phyloP scores from a whole-genome alignment of 2,329 filamentous ascomycete species.

The Leptodontidium sp. region DNA sequence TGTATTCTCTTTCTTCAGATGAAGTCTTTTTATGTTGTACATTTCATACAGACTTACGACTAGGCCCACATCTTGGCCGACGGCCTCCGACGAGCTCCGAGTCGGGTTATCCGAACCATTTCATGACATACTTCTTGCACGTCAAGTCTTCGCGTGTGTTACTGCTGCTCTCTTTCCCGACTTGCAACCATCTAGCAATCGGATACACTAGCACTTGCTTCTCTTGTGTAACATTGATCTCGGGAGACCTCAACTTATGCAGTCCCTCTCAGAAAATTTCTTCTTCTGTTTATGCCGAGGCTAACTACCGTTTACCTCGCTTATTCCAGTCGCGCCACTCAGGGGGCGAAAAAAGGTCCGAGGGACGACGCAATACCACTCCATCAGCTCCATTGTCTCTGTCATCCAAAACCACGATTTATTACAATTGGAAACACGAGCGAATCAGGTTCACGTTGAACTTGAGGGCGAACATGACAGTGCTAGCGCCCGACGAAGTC shows the following conservation, averaged over 20 bases:
- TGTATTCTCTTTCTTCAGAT: neutral
- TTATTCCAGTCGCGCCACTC: slow-evolving; percentile 8
- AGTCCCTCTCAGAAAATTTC: neutral
- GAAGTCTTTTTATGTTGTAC: slow-evolving; percentile 12
- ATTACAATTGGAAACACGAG: neutral
- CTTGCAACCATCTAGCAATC: neutral
- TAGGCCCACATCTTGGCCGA: slow-evolving; percentile 4
- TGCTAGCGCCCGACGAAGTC: slow-evolving; percentile 5
- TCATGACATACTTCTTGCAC: neutral
- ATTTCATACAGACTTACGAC: neutral
- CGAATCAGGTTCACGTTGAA: neutral
- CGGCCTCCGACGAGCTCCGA: slow-evolving; percentile 7
- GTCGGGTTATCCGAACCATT: slow-evolving; percentile 11
- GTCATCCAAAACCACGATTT: neutral
- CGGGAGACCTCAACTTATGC: neutral
- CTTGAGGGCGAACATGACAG: slow-evolving; percentile 2
- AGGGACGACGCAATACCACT: neutral
- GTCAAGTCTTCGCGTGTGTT: neutral
- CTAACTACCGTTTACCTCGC: slow-evolving; percentile 12
- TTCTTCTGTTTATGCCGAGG: slow-evolving; percentile 3
- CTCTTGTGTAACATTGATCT: neutral
- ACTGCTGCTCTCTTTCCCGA: neutral
- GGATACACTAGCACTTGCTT: neutral
- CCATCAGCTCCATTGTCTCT: neutral
- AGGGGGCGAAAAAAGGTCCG: slow-evolving; percentile 1